Base-by-base conservation (phyloP, 1,139 yeast genomes). In the Pichia kudriavzevii region DNA sequence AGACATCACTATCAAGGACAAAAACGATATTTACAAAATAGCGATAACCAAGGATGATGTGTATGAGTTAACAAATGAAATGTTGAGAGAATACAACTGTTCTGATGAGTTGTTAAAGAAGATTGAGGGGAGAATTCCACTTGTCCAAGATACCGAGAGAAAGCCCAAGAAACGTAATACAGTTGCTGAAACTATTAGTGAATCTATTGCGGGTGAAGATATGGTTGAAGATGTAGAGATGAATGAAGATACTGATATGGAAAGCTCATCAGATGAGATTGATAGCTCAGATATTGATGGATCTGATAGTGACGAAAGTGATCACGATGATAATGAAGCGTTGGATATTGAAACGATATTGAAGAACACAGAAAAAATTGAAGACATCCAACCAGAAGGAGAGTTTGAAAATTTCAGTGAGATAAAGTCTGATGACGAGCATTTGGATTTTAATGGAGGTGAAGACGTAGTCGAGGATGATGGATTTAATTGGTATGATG, bases 361-460 rank as follows among this genome's bases (percentile, higher is more conserved):
- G 11, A 18, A 2, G 19, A 4, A 10, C 14, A 18, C 8, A 11
- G 13, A 18, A 12, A 13, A 11, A 18, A 26, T 16, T 5, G 5
- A 14, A 18, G 7, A n/a, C 7, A 10, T 14, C 18, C 5, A 2
- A n/a, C n/a, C 18, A 20, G 15, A 17, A 10, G 22, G 14, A 20
- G 15, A 4, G 11, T 21, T 14, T 11, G 29, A 28, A 24, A 28
- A 33, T 20, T 26, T 34, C 15, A 34, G 34, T 18, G 38, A 39
- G 28, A 22, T 36, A 10, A 27, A 31, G 14, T 26, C 39, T 3
- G 40, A 39, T n/a, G 28, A 23, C 12, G 43, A 31, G 16, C 8
- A 17, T 14, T 22, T 23, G 10, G 21, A 26, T 4, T 19, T 35
- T 15, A n/a, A 20, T 8, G 22, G 23, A 7, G 7, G 9, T 10